Evolutionary conservation across 202 grass and related monocot genomes (phyloP), one percentile per base, ranked within the genome.

Genomic region (Schoenoplectus tabernaemontani): DNA sequence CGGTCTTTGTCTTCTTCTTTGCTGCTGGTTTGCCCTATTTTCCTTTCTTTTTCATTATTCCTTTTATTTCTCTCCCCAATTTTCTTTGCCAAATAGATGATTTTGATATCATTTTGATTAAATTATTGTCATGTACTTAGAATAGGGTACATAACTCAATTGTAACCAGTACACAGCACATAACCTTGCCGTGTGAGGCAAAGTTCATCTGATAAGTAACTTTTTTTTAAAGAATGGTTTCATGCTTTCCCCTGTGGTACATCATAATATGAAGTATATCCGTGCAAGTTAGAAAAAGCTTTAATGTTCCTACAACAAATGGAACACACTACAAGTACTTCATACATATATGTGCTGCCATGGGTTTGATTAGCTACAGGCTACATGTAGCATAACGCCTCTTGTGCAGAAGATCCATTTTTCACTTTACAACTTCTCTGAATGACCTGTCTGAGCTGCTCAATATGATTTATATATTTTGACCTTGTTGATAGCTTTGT

Each of bases 1-100:
- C 89, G 83, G 61, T 96, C 54, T 96, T 96, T 81, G 92, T 99
- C 17, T 69, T 99, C 30, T 79, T 96, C 44, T 96, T 91, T 84
- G 88, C 88, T 81, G 86, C 96, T 87, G 90, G 96, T 99, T 34
- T 84, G 8, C 16, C 53, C 10, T 59, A 23, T 48, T 56, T 75
- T 57, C 2, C 3, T 81, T 19, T 2, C 15, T 68, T 70, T 36
- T 76, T 51, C 36, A 42, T 61, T 57, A 17, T 53, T 76, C 28
- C 15, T 32, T 76, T 54, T 24, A 38, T 50, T 50, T 76, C 0
- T 57, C 39, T 79, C 11, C 38, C 33, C 53, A 78, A 42, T 62
- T 78, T 62, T 2, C 44, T 59, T 17, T 8, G 3, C 38, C 51
- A 61, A 28, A 28, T 39, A 60, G 37, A 59, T 38, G 46, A n/a